These are phyloP conservation scores for Furcasterigmium furcatum DNA, from an alignment of 2,329 filamentous ascomycete genomes.

Conservation along the genomic window DNA sequence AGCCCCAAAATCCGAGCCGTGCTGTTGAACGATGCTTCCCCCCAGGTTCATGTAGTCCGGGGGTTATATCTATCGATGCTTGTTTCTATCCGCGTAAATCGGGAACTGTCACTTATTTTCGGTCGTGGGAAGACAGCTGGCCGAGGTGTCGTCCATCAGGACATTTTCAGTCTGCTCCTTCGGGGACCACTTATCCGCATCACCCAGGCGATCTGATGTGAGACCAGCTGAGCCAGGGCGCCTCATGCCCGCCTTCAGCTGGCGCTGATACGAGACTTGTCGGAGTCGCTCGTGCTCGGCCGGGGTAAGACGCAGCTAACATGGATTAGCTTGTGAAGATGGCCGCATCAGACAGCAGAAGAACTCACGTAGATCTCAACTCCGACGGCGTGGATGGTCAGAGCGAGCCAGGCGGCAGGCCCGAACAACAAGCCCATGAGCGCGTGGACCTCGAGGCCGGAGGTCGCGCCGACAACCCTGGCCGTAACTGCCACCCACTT, in stretches of 20 bases:
- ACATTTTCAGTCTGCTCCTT: background rate
- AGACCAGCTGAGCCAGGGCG: slow-evolving; percentile 41
- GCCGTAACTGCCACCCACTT: slow-evolving; percentile 24
- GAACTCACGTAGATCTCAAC: slow-evolving; percentile 22
- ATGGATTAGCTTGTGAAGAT: slow-evolving; percentile 2
- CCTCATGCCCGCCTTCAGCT: slow-evolving; percentile 47
- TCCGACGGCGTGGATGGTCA: slow-evolving; percentile 11
- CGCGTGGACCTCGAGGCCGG: slow-evolving; percentile 27
- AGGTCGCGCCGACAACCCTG: slow-evolving; percentile 21
- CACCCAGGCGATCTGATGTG: slow-evolving; percentile 35
- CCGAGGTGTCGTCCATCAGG: background rate
- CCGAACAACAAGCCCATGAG: slow-evolving; percentile 44
- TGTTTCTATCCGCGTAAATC: no score
- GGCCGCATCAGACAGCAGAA: background rate
- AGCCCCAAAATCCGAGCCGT: no score
- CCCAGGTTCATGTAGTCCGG: no score
- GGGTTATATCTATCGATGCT: no score
- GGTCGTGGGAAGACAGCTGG: background rate
- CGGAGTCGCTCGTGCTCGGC: slow-evolving; percentile 46
- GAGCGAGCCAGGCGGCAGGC: slow-evolving; percentile 38
- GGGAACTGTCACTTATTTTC: background rate
- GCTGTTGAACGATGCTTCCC: no score
- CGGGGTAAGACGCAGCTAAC: slow-evolving; percentile 45
- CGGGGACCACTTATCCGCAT: slow-evolving; percentile 19
- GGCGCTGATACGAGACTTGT: slow-evolving; percentile 47